Evolutionary conservation across 371 early-diverging fungal genomes (phyloP), one percentile per base, ranked within the genome.

Genomic region (Zychaea mexicana): DNA sequence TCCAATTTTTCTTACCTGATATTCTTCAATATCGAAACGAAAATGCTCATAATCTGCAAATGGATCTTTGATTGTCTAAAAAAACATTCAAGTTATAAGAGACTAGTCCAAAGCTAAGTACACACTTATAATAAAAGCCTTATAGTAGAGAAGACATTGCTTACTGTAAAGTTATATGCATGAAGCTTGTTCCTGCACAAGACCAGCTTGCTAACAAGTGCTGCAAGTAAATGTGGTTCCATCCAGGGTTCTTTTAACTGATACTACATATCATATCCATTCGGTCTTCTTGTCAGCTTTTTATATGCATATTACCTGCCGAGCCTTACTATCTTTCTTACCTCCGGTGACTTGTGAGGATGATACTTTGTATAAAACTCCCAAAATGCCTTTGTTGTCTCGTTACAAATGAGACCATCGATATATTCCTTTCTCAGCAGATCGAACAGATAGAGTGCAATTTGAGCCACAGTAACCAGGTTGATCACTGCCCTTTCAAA

Each of bases 331-430:
- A 12, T 10, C n/a, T 45, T 10, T 45, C n/a, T 42, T 77, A 86
- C 87, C 73, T 85, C 84, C 2, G 79, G 66, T 33, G 72, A 75
- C 22, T 81, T 82, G 52, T 75, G 60, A 13, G 80, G 82, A 46
- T 79, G 66, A 60, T 82, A 86, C 19, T 77, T 72, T 7, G 63
- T 70, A 57, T 85, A 82, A 58, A 85, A 89, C 28, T 63, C 62
- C 60, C 78, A 75, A 21, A 89, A 69, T 0, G 85, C 88, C 9
- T n/a, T 46, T 2, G 71, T 74, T 7, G 89, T 89, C n/a, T 82
- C 78, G 61, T 87, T 74, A 55, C 88, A 89, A 60, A 87, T 59
- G 13, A 89, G 66, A 0, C 89, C 89, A 62, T 89, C 89, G 39
- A 84, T 77, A 53, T 82, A 84, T 24, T 73, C 66, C 8, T 69